A percentile compares a stretch with the other conserved stretches of the same genome.
phyloP scores from a whole-genome alignment of 441 rosid species.

The Metrosideros polymorpha region DNA sequence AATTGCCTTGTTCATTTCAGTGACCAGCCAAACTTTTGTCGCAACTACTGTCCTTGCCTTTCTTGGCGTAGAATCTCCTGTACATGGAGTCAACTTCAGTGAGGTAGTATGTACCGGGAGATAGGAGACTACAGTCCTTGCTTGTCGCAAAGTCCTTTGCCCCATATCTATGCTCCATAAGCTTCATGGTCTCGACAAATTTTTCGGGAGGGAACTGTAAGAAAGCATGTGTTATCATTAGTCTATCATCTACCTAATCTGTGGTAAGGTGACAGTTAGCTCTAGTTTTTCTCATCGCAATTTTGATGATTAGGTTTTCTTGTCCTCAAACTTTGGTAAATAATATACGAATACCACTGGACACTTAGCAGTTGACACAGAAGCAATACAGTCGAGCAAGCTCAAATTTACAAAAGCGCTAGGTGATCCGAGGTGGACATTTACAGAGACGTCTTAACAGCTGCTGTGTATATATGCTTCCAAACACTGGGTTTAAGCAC shows the following conservation, averaged over 20 bases:
- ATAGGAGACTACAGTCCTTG: conserved; percentile 76
- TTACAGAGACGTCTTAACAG: background rate
- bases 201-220: conserved; percentile 73
- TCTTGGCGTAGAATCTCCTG: conserved; percentile 76
- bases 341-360: background rate
- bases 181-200: conserved; percentile 73
- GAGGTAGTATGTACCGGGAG: conserved; percentile 81
- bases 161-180: conserved; percentile 95
- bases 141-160: conserved; percentile 82
- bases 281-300: background rate
- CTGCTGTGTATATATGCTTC: background rate
- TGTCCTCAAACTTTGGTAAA: background rate
- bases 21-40: conserved; percentile 55
- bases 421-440: background rate
- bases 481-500: background rate
- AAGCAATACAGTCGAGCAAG: background rate
- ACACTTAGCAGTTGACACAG: background rate
- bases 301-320: background rate
- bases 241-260: background rate
- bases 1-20: conserved; percentile 5
- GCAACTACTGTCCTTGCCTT: conserved; percentile 15
- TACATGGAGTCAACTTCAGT: conserved; percentile 83
- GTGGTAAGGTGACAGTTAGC: background rate
- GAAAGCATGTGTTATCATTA: background rate
- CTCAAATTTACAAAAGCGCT: background rate